A percentile compares a stretch with the other conserved stretches of the same genome.
Conservation (phyloP, 129 eudicot species). For the Lonicera japonica region DNA sequence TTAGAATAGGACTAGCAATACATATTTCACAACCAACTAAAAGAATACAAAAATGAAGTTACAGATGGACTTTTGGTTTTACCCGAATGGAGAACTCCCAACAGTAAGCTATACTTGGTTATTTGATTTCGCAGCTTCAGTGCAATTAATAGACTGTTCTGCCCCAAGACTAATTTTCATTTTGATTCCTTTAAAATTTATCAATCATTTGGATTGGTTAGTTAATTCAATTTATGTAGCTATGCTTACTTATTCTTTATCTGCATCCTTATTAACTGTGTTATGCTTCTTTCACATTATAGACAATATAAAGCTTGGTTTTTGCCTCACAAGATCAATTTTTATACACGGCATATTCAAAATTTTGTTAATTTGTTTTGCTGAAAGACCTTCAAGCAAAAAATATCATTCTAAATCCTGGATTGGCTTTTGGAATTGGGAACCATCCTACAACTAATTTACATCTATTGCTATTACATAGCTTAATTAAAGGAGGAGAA, state of each 20-base stretch:
- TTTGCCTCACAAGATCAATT: background rate
- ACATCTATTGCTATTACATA: conserved; percentile 59
- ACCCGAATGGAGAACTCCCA: conserved; percentile 85
- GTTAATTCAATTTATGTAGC: background rate
- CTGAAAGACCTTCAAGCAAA: conserved; percentile 56
- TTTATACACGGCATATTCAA: background rate
- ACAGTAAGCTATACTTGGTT: conserved; percentile 46
- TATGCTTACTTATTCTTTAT: background rate
- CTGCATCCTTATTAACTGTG: background rate
- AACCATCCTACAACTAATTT: conserved; percentile 89
- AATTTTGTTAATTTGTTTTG: conserved; percentile 12
- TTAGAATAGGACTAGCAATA: too few relatives aligned
- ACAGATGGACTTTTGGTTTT: conserved; percentile 76
- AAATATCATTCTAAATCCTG: conserved; percentile 73
- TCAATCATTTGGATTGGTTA: too few relatives aligned
- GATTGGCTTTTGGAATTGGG: conserved; percentile 94
- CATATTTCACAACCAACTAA: too few relatives aligned
- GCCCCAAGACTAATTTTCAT: background rate
- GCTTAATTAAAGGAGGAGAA: conserved; percentile 73
- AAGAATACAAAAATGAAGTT: too few relatives aligned
- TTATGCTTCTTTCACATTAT: conserved; percentile 9
- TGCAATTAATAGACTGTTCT: background rate
- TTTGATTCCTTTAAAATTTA: background rate
- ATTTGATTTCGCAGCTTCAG: conserved; percentile 5
- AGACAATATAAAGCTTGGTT: too few relatives aligned